Base-by-base conservation (phyloP, 2,329 filamentous ascomycete genomes). In the Septoria linicola region DNA sequence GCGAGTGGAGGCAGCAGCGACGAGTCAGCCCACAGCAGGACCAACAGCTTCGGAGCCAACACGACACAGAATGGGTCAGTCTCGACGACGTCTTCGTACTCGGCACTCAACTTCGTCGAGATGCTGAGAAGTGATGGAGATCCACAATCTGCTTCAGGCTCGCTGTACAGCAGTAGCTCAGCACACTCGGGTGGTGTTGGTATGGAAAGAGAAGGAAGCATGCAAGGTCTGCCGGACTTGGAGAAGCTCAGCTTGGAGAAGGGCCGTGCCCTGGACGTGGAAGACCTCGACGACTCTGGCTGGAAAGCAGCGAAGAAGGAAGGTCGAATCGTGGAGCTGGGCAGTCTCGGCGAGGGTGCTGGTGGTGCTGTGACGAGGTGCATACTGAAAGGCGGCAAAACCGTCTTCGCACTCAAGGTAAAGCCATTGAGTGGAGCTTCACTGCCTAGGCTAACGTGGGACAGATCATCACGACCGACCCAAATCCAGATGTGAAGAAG, bases 401-500 rank as follows among this genome's bases (percentile, higher is more conserved):
- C 89, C 0, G 81, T 96, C 6, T 99, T 99, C 76, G 93, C 93
- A 6, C 74, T 99, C 46, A 99, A 99, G 84, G 92, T 95, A 14
- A 31, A 27, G 14, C 25, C n/a, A n/a, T 4, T n/a, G 21, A 40
- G 27, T 10, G 5, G 23, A 27, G 23, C 10, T 10, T 27, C 23
- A 5, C 5, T 27, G 10, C 10, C 5, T 10, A 27, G 5, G 23
- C 23, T 27, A 10, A 27, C 23, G 10, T 27, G 23, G n/a, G 23
- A 27, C 57, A 95, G 92, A 87, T 99, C 66, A 99, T 99, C 68
- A 99, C 93, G 2, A 96, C 93, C 27, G 95, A 97, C 68, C 93
- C 93, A 2, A 93, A 99, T 63, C 92, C 93, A 10, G 92, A 96
- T 68, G 89, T 97, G 55, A 97, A 96, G 78, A 96, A 95, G 70